A percentile compares a stretch with the other conserved stretches of the same genome.
These are phyloP conservation scores for Oryza nivara DNA, from an alignment of 176 grass and related monocot genomes.

Conservation along the genomic window DNA sequence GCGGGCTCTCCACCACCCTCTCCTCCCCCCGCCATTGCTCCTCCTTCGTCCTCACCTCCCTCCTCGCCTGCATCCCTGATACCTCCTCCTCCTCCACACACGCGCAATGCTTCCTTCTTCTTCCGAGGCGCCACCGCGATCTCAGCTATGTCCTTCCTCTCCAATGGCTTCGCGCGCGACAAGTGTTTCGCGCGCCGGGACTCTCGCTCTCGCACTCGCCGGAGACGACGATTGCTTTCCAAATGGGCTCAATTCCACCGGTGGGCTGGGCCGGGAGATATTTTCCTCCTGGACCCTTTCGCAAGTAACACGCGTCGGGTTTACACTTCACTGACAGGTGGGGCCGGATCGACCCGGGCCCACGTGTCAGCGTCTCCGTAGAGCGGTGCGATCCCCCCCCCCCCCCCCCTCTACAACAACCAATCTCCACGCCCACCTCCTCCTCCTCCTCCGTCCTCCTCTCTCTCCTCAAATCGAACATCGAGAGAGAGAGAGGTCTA, in stretches of 20 bases:
- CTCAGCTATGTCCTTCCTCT: neutral
- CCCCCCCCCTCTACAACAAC: neutral
- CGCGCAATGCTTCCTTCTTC: neutral
- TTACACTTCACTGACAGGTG: neutral
- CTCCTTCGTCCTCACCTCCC: slow-evolving; percentile 42
- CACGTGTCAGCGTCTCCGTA: neutral
- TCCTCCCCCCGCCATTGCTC: neutral
- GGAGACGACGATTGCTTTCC: neutral
- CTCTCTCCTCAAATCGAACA: slow-evolving; percentile 26
- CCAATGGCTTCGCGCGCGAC: neutral
- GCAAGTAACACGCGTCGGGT: neutral
- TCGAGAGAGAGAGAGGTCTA: neutral
- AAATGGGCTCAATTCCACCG: neutral
- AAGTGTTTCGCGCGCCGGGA: neutral
- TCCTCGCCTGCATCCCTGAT: slow-evolving; percentile 47
- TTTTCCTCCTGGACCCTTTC: slow-evolving; percentile 26
- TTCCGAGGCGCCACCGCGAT: neutral
- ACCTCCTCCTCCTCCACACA: neutral
- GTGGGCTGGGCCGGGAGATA: slow-evolving; percentile 18
- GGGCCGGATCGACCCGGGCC: neutral
- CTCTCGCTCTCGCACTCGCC: neutral
- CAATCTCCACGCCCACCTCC: neutral
- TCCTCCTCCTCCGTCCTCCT: neutral
- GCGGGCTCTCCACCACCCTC: slow-evolving; percentile 48
- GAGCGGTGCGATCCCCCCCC: neutral